Base-by-base conservation (phyloP, 371 early-diverging fungal species). In the Amoeboaphelidium occidentale region DNA sequence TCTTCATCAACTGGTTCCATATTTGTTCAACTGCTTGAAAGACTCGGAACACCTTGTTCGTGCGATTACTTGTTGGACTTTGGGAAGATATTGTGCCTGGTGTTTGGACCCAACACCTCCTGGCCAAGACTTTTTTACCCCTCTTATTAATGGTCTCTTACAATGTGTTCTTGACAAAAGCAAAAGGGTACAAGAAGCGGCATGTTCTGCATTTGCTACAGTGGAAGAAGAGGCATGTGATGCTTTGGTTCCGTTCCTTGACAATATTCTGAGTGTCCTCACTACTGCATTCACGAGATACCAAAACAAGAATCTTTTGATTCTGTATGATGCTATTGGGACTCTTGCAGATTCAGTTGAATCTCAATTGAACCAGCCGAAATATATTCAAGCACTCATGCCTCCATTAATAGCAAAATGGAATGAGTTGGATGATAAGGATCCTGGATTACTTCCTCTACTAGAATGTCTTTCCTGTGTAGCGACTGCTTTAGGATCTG, bases 11-110 rank as follows among this genome's bases (percentile, higher is more conserved):
- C 68, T 92, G 43, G 66, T 89, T 13, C 89, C 88, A 44, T 81
- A 77, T 58, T 69, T 96, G 47, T 63, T 88, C 23, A 63, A 63
- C 49, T 76, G 75, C 53, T 65, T 91, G 57, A 70, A 72, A 48
- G 79, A 91, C 59, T 66, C 74, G 46, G 79, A 84, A 78, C 80
- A 87, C 4, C 69, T 91, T 48, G 83, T 93, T 43, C 77, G 91
- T 48, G 79, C 87, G n/a, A 94, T 94, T 58, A 79, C 92, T 13
- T 91, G 92, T 67, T 94, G 96, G 96, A 86, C 93, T 25, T 68
- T 91, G 45, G 81, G 90, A 43, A 76, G 96, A 44, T 96, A 86
- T 62, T 73, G 85, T 22, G 63, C 63, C 32, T 94, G 92, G 92
- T 73, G 78, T 41, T 69, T 80, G 25, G 58, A 70, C 51, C 62